Conservation (phyloP, 2,329 filamentous ascomycete species). For the Claviceps capensis region DNA sequence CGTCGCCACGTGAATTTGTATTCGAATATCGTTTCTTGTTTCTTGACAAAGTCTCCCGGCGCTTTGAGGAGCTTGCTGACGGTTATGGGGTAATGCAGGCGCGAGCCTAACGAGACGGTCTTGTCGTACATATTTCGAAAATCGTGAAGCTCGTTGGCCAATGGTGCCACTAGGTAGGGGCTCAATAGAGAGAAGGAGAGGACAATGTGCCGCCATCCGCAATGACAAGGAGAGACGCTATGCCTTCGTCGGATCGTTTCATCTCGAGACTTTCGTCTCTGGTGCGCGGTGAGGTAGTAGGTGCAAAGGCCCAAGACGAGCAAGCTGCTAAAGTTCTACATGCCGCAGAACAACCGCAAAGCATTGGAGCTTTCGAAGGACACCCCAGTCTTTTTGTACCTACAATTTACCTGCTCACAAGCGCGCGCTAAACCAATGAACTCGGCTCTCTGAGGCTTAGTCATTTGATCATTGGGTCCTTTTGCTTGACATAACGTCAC, state of each 20-base stretch:
- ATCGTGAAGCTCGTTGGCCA: neutral
- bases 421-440: too few species aligned
- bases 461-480: too few species aligned
- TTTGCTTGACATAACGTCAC: too few species aligned
- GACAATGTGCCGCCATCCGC: neutral
- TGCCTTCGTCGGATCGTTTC: neutral
- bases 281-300: neutral
- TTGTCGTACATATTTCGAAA: slow-evolving; percentile 23
- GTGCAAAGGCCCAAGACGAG: neutral
- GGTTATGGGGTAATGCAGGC: slow-evolving; percentile 84
- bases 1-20: slow-evolving; percentile 78
- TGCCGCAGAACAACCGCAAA: neutral
- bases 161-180: neutral
- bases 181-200: too few species aligned
- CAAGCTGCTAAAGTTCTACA: neutral
- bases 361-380: neutral
- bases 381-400: neutral
- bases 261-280: neutral
- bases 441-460: too few species aligned
- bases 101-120: slow-evolving; percentile 37
- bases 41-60: slow-evolving; percentile 60
- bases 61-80: slow-evolving; percentile 72
- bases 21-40: slow-evolving; percentile 65
- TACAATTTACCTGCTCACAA: too few species aligned
- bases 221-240: neutral